Base-by-base conservation (phyloP, 306 rosid species). In the Begonia loranthoides region DNA sequence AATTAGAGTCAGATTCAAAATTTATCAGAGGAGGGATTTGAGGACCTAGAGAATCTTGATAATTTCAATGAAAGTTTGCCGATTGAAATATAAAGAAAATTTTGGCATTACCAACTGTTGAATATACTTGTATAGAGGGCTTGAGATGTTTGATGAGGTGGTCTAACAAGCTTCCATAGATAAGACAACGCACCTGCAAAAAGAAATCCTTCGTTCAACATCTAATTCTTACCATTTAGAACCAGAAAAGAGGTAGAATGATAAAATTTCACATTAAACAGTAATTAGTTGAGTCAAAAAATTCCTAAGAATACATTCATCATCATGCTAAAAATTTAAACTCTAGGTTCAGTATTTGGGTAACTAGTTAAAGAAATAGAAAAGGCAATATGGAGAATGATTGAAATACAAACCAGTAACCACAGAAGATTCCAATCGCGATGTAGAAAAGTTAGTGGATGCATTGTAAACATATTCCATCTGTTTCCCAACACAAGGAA, bases 31-130 rank as follows among this genome's bases (percentile, higher is more conserved):
- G 22, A n/a, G n/a, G n/a, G 36, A 28, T 28, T n/a, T 28, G 36
- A 28, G 36, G 1, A 28, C 36, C 8, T 8, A 28, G 36, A 28
- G 9, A 28, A 28, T 28, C 6, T 28, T 3, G 3, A 28, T 28
- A 28, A 28, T 28, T 28, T 28, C 36, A 28, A 28, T 28, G 9
- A 28, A 28, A 7, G 22, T 19, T n/a, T n/a, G n/a, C n/a, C n/a
- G n/a, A n/a, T n/a, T n/a, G n/a, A n/a, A n/a, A n/a, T n/a, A n/a
- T n/a, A n/a, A n/a, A n/a, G n/a, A 28, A 28, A 28, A 7, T 8
- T 4, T n/a, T 10, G 12, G 56, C 10, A 55, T 54, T 74, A 80
- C 96, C 93, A 70, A 71, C 49, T 70, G 77, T 41, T 76, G 96
- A 46, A 74, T 66, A 59, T 67, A 69, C 41, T 56, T 70, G 75